Conservation (phyloP, 2,329 filamentous ascomycete genomes). For the Cryphonectria parasitica region DNA sequence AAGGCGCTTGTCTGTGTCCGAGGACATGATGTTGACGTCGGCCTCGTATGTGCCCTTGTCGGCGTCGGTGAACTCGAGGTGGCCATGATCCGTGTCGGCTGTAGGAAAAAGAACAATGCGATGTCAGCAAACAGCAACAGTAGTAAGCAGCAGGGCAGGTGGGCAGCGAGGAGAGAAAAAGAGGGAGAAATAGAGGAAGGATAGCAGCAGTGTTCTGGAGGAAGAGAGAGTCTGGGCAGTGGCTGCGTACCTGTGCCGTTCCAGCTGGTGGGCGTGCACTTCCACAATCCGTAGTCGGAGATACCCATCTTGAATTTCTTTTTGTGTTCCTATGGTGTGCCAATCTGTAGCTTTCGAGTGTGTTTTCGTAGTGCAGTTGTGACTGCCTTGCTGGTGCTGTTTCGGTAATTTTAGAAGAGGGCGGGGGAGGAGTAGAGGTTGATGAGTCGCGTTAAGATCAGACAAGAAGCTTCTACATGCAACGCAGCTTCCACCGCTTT, state of each 20-base stretch:
- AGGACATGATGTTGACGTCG: conserved; percentile 35
- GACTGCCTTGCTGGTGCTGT: background rate
- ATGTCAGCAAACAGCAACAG: conserved; percentile 9
- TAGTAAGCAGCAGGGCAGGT: background rate
- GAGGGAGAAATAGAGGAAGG: background rate
- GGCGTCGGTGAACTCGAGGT: conserved; percentile 33
- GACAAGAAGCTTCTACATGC: background rate
- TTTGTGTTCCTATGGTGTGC: background rate
- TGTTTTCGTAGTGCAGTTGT: background rate
- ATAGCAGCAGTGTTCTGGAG: conserved; percentile 10
- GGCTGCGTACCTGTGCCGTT: conserved; percentile 20
- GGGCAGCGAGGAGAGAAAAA: background rate
- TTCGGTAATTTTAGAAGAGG: background rate
- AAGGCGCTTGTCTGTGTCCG: conserved; percentile 37
- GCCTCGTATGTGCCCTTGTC: conserved; percentile 23
- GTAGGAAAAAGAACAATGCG: no score
- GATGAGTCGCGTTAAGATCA: background rate
- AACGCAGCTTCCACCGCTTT: background rate
- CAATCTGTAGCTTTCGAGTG: background rate
- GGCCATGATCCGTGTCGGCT: conserved; percentile 29
- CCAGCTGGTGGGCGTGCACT: conserved; percentile 31
- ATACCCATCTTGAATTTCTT: conserved; percentile 30
- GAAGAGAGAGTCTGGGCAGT: background rate
- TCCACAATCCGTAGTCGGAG: conserved; percentile 33
- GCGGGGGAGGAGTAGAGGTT: background rate